phyloP scores from a whole-genome alignment of 495 filamentous ascomycete species.

The Cudoniella acicularis region DNA sequence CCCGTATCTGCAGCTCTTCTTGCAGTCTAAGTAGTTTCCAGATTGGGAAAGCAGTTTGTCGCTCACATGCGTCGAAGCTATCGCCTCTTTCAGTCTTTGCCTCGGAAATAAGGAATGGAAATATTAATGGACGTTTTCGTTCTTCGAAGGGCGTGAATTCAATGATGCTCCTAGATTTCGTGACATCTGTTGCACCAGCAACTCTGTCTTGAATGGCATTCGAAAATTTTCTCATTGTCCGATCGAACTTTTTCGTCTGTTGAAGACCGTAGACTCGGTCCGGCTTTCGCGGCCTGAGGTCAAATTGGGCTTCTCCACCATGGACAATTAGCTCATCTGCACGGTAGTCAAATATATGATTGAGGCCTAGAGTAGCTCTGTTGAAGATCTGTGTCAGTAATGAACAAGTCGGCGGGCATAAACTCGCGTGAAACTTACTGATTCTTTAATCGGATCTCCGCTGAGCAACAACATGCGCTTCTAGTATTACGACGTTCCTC shows the following conservation, averaged over 20 bases:
- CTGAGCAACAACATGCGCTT: not conserved
- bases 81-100: conserved; percentile 5
- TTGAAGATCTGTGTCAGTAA: not conserved
- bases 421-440: not conserved
- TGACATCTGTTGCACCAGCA: not conserved
- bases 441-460: not conserved
- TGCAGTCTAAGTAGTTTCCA: conserved; percentile 11
- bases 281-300: not conserved
- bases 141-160: conserved; percentile 3
- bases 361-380: not conserved
- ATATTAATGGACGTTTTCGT: not conserved
- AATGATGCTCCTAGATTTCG: not conserved
- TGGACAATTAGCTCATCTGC: not conserved
- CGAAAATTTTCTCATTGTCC: not conserved
- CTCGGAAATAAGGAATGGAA: conserved; percentile 6
- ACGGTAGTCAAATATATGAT: conserved; percentile 1
- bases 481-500: not conserved
- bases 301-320: not conserved
- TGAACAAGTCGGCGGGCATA: not conserved
- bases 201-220: not conserved
- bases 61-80: conserved; percentile 6
- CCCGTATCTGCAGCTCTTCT: conserved; percentile 8
- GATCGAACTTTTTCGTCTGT: not conserved
- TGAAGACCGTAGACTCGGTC: conserved; percentile 4
- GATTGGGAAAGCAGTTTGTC: conserved; percentile 27